Conservation (phyloP, 2,329 filamentous ascomycete genomes). For the Fusarium continuum region DNA sequence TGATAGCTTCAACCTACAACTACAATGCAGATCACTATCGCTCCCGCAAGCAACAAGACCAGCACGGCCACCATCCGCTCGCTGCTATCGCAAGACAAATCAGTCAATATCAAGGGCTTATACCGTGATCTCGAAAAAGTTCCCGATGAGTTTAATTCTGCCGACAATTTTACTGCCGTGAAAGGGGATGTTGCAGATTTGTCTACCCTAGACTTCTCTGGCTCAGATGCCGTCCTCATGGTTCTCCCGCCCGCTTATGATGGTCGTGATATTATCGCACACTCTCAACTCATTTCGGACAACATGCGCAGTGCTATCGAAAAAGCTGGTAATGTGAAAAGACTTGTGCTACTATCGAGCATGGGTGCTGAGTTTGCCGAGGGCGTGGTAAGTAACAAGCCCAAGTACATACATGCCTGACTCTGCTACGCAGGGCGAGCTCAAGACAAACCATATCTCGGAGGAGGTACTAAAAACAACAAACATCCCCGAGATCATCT, state of each 20-base stretch:
- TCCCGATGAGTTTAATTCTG: constrained; percentile 41
- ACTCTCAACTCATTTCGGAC: constrained; percentile 34
- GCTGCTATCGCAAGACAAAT: constrained; percentile 31
- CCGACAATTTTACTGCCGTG: constrained; percentile 42
- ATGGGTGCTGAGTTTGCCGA: constrained; percentile 46
- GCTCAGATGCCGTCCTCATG: constrained; percentile 44
- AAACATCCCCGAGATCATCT: constrained; percentile 40
- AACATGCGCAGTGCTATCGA: constrained; percentile 45
- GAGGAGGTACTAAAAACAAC: constrained; percentile 39
- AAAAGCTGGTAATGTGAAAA: constrained; percentile 39
- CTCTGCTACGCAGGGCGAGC: constrained; percentile 47
- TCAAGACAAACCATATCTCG: constrained; percentile 48
- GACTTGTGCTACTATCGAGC: constrained; percentile 47
- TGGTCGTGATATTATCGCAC: constrained; percentile 35
- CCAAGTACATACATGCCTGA: background rate
- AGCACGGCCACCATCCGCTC: constrained; percentile 44
- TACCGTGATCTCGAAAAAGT: constrained; percentile 46
- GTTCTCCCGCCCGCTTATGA: constrained; percentile 46
- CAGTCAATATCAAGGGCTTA: constrained; percentile 36
- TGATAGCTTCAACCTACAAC: too few species aligned
- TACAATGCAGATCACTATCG: constrained; percentile 36
- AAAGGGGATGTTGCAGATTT: constrained; percentile 45
- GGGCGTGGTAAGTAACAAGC: constrained; percentile 42
- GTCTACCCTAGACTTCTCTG: constrained; percentile 44
- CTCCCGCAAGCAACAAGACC: constrained; percentile 47